Percentiles rank a stretch among this genome's conserved stretches.
phyloP scores from a whole-genome alignment of 1,139 yeast species.

The Petasospora fabianii region DNA sequence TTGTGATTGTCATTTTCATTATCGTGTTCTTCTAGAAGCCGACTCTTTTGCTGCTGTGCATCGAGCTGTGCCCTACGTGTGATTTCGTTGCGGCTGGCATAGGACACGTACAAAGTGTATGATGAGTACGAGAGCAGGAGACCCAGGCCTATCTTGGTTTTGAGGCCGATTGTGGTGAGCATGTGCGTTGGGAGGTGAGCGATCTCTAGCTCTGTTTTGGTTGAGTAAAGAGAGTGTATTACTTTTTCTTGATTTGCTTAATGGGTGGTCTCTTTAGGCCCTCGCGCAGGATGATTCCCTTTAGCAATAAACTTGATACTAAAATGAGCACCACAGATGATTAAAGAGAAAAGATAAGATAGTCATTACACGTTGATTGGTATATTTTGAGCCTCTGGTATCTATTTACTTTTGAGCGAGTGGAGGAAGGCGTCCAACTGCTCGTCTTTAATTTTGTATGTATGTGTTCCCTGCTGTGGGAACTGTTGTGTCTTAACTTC shows the following conservation, averaged over 20 bases:
- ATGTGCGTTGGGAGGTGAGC: constrained; percentile 1
- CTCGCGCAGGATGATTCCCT: no score
- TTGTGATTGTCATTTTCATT: constrained; percentile 21
- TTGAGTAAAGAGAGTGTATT: no score
- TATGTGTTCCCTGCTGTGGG: constrained; percentile 62
- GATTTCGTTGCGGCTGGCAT: constrained; percentile 54
- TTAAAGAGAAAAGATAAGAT: no score
- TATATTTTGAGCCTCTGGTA: no score
- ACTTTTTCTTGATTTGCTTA: no score
- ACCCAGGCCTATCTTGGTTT: constrained; percentile 35
- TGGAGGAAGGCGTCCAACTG: constrained; percentile 47
- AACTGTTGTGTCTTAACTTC: constrained; percentile 57
- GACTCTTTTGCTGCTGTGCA: constrained; percentile 11
- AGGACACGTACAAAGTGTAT: constrained; percentile 60
- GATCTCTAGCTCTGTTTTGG: no score
- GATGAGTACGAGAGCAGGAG: constrained; percentile 61
- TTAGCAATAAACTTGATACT: no score
- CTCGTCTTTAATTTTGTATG: constrained; percentile 68
- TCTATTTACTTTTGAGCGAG: no score
- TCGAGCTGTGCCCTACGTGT: constrained; percentile 40
- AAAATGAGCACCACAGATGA: no score
- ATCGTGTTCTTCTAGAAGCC: not conserved
- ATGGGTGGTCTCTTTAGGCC: no score
- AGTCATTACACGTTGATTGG: no score
- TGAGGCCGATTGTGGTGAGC: constrained; percentile 18